These are phyloP conservation scores for Tilletia caries DNA, from an alignment of 1,284 basidiomycete species.

Conservation along the genomic window DNA sequence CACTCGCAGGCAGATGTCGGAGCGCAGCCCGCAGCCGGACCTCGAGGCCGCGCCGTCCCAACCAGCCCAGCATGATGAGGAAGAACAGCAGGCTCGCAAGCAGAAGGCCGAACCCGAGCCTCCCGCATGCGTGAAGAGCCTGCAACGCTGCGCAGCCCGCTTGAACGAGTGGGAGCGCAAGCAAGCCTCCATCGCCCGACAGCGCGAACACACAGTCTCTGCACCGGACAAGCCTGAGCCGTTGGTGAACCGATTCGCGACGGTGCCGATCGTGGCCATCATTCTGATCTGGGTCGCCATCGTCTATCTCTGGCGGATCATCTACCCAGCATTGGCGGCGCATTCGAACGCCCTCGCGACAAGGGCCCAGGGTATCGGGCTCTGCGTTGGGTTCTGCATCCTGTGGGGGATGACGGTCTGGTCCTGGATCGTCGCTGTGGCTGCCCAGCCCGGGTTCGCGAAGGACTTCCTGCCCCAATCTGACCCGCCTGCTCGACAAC, in stretches of 20 bases:
- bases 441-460: slow-evolving; percentile 40
- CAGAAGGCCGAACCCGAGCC: slow-evolving; percentile 15
- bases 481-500: slow-evolving; percentile 2
- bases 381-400: slow-evolving; percentile 37
- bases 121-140: slow-evolving; percentile 29
- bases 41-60: not conserved
- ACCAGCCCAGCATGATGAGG: no score
- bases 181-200: slow-evolving; percentile 17
- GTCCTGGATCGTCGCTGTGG: slow-evolving; percentile 41
- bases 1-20: no score
- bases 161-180: slow-evolving; percentile 31
- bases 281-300: slow-evolving; percentile 44
- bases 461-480: slow-evolving; percentile 34
- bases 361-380: slow-evolving; percentile 30
- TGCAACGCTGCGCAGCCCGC: slow-evolving; percentile 20
- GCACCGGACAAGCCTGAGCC: slow-evolving; percentile 28
- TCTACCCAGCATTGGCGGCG: slow-evolving; percentile 32
- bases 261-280: slow-evolving; percentile 34
- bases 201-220: not conserved
- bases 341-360: slow-evolving; percentile 23
- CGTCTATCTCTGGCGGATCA: slow-evolving; percentile 39
- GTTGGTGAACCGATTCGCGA: slow-evolving; percentile 26
- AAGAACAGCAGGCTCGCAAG: not conserved
- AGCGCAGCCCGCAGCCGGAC: not conserved
- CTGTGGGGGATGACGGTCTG: slow-evolving; percentile 44